phyloP scores from a whole-genome alignment of 164 flowering plant species.

The Vitis labrusca region DNA sequence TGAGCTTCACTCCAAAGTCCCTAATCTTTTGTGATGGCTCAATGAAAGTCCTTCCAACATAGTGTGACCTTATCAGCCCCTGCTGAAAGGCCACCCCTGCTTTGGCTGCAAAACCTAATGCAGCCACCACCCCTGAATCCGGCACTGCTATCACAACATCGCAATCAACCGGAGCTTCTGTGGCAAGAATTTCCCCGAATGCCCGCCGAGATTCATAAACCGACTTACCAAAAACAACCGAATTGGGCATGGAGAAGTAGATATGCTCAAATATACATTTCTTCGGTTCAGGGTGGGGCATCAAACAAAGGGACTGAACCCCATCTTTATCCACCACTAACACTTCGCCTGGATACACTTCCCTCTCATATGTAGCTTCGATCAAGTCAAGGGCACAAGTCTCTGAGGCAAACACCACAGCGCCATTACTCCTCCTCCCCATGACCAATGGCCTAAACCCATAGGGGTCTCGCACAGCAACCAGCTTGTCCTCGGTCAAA shows the following conservation, averaged over 20 bases:
- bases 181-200: constrained; percentile 78
- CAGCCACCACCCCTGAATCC: constrained; percentile 91
- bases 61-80: constrained; percentile 81
- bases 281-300: constrained; percentile 60
- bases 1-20: constrained; percentile 87
- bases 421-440: constrained; percentile 90
- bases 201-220: constrained; percentile 67
- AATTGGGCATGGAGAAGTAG: constrained; percentile 81
- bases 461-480: constrained; percentile 82
- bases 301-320: constrained; percentile 53
- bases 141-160: constrained; percentile 96
- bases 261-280: constrained; percentile 88
- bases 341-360: constrained; percentile 87
- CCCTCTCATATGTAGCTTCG: constrained; percentile 84
- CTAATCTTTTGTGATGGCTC: constrained; percentile 89
- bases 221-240: constrained; percentile 73
- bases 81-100: constrained; percentile 84
- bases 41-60: constrained; percentile 88
- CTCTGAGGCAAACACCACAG: constrained; percentile 88
- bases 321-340: constrained; percentile 73
- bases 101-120: constrained; percentile 80
- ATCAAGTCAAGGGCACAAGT: constrained; percentile 90
- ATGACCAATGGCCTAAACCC: constrained; percentile 92
- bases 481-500: constrained; percentile 75
- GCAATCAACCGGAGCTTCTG: constrained; percentile 82